phyloP scores from a whole-genome alignment of 176 grass and related monocot species.

The Hordeum marinum region DNA sequence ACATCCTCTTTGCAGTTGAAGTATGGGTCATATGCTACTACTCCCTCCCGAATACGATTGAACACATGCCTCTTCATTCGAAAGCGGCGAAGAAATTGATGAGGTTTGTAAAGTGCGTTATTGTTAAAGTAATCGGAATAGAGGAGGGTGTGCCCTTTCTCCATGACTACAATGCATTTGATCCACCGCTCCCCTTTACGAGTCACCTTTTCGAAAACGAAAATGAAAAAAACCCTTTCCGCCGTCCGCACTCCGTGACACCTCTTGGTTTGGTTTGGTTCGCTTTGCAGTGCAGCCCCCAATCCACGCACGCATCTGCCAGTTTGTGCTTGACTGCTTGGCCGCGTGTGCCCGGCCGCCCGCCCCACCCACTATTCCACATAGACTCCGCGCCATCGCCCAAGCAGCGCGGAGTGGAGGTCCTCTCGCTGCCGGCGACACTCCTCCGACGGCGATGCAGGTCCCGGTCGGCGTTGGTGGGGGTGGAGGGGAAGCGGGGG shows the following conservation, averaged over 20 bases:
- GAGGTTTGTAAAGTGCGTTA: no score
- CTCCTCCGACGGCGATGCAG: constrained; percentile 31
- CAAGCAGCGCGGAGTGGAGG: not conserved
- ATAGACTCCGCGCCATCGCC: not conserved
- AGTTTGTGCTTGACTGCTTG: not conserved
- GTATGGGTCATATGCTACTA: no score
- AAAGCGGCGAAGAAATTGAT: no score
- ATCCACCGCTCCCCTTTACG: no score
- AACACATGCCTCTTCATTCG: no score
- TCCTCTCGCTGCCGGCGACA: not conserved
- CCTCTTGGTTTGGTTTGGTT: not conserved
- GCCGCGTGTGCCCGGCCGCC: not conserved
- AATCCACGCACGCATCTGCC: constrained; percentile 19
- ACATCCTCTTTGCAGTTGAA: no score
- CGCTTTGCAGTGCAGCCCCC: not conserved
- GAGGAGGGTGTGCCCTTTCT: no score
- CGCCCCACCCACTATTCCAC: not conserved
- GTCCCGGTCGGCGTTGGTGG: not conserved
- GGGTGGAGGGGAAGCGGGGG: constrained; percentile 5
- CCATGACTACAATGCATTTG: no score
- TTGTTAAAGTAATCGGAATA: no score
- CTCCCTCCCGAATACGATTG: no score
- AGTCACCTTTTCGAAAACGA: not conserved
- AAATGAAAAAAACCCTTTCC: constrained; percentile 7
- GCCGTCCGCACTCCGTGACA: constrained; percentile 32